Evolutionary conservation across 2,329 filamentous ascomycete genomes (phyloP), one percentile per base, ranked within the genome.

Genomic region (Pseudogymnoascus sp.): DNA sequence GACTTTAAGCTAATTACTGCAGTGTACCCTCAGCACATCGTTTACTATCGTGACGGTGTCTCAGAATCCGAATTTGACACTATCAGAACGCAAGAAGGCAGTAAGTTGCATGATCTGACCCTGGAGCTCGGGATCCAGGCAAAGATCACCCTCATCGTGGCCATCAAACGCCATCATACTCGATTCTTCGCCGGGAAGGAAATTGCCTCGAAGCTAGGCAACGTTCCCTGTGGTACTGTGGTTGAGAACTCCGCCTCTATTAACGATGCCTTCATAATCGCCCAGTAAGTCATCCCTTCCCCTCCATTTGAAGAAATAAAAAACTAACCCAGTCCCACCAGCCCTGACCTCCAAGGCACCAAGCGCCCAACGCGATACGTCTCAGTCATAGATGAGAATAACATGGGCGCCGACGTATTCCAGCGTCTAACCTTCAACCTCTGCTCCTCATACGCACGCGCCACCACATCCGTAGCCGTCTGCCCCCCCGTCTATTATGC

Each of bases 11-110:
- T 54, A 33, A 54, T 33, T 33, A 17, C 11, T 26, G 1, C 47
- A 54, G 77, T 81, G 29, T 64, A 71, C 0, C 92, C 93, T 0
- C 67, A 81, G n/a, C 85, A 92, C 35, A 80, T 99, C 61, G 89
- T 94, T 67, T 97, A 96, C 75, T 89, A 97, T 74, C 90, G 94
- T 15, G 94, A 99, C 68, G 94, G 94, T 66, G 91, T 97, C 0
- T 87, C 87, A 0, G 91, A 96, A 68, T 90, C 90, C 0, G 89
- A 97, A 70, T 97, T 94, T 68, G 75, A 81, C 1, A 84, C 90
- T 17, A 88, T 99, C 0, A 76, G 97, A 8, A 79, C 90, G 1
- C 78, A 85, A 15, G 94, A 99, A 71, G 81, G 97, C 17, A 57
- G 50, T 0, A 40, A 26, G 2, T 31, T 59, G 9, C 81, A 91